These are phyloP conservation scores for Xanthoconium purpureum DNA, from an alignment of 768 basidiomycete species.

Conservation along the genomic window DNA sequence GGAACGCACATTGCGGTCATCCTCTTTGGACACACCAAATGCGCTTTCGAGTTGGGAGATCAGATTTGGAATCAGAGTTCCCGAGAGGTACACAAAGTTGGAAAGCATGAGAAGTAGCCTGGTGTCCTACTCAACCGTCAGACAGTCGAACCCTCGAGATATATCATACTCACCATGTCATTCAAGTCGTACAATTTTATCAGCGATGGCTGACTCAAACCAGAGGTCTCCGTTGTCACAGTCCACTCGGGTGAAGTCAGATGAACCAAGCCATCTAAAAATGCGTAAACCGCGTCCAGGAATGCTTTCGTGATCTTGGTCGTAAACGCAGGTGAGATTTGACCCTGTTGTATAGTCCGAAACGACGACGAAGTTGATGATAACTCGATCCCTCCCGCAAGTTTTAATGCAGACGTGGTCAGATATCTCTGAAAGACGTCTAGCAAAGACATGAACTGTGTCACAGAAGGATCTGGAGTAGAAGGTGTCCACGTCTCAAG, in stretches of 20 bases:
- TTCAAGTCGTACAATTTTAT: conserved; percentile 49
- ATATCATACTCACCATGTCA: conserved; percentile 49
- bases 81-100: conserved; percentile 78
- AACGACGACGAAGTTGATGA: conserved; percentile 44
- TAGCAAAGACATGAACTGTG: conserved; percentile 72
- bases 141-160: not conserved
- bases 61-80: conserved; percentile 71
- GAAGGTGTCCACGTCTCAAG: conserved; percentile 85
- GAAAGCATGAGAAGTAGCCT: conserved; percentile 86
- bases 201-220: conserved; percentile 16
- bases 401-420: conserved; percentile 70
- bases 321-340: conserved; percentile 61
- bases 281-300: conserved; percentile 78
- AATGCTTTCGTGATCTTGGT: conserved; percentile 81
- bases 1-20: conserved; percentile 63
- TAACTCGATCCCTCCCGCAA: conserved; percentile 74
- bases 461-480: conserved; percentile 59
- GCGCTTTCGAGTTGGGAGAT: conserved; percentile 74
- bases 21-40: conserved; percentile 65
- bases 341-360: conserved; percentile 56
- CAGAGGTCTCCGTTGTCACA: conserved; percentile 11
- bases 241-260: conserved; percentile 72
- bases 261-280: conserved; percentile 81
- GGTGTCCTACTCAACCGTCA: conserved; percentile 58
- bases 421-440: conserved; percentile 79